These are phyloP conservation scores for Lavandula angustifolia DNA, from an alignment of 257 asterid genomes.

Conservation along the genomic window DNA sequence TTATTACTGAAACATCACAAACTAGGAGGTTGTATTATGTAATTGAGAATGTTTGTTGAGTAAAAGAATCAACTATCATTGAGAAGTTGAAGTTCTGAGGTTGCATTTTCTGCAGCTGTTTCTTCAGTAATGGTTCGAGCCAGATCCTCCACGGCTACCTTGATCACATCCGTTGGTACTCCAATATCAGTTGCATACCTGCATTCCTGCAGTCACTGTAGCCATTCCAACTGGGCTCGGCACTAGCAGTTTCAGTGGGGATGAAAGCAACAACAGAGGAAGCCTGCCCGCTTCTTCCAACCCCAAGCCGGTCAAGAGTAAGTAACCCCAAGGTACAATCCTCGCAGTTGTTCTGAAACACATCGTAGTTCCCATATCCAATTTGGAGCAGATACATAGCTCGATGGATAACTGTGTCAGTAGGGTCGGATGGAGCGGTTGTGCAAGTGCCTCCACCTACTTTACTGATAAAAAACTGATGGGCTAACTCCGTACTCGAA, in stretches of 20 bases:
- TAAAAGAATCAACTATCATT: slow-evolving; percentile 33
- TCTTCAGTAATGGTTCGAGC: slow-evolving; percentile 46
- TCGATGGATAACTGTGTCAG: slow-evolving; percentile 57
- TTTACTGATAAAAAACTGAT: slow-evolving; percentile 64
- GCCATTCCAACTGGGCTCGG: slow-evolving; percentile 79
- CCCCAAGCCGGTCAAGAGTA: slow-evolving; percentile 60
- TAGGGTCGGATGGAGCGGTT: slow-evolving; percentile 62
- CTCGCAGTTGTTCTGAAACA: slow-evolving; percentile 87
- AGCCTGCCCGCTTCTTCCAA: slow-evolving; percentile 89
- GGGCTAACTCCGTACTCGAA: slow-evolving; percentile 75
- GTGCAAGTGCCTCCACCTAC: slow-evolving; percentile 87
- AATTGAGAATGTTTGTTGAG: not conserved
- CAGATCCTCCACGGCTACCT: slow-evolving; percentile 78
- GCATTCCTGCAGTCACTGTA: slow-evolving; percentile 78
- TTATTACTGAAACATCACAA: not conserved
- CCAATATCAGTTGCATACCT: slow-evolving; percentile 83
- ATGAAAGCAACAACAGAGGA: slow-evolving; percentile 68
- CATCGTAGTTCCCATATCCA: slow-evolving; percentile 75
- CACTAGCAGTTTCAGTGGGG: slow-evolving; percentile 66
- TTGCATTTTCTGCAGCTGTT: slow-evolving; percentile 33
- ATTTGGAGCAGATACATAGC: slow-evolving; percentile 81
- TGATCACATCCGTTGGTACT: slow-evolving; percentile 62
- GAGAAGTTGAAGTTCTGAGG: slow-evolving; percentile 28
- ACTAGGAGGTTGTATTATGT: slow-evolving; percentile 1
- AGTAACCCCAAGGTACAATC: slow-evolving; percentile 78